These are phyloP conservation scores for Penicillium cosmopolitanum DNA, from an alignment of 495 filamentous ascomycete genomes.

Conservation along the genomic window DNA sequence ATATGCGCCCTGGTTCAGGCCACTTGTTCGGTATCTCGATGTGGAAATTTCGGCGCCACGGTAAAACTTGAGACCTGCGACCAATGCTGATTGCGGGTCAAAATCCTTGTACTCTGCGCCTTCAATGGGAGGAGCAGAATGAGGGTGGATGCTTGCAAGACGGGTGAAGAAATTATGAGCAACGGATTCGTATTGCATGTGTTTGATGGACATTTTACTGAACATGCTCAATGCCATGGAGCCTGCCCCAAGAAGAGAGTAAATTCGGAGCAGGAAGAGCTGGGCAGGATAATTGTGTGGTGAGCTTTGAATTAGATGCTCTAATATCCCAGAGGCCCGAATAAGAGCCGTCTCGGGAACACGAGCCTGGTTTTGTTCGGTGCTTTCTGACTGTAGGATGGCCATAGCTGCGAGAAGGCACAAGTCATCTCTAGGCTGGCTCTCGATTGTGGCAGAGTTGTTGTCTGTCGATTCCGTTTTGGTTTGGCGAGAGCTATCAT, in stretches of 20 bases:
- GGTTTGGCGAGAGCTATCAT: conserved; percentile 29
- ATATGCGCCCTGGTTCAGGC: conserved; percentile 44
- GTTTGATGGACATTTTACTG: conserved; percentile 60
- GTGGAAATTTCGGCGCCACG: conserved; percentile 40
- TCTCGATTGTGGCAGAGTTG: conserved; percentile 50
- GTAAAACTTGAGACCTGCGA: conserved; percentile 47
- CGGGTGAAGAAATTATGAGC: conserved; percentile 61
- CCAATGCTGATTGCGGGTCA: conserved; percentile 45
- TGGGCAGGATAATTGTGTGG: conserved; percentile 62
- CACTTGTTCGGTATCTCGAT: conserved; percentile 35
- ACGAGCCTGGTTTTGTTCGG: conserved; percentile 21
- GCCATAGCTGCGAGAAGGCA: conserved; percentile 60
- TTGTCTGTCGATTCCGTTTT: conserved; percentile 10
- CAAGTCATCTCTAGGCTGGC: conserved; percentile 60
- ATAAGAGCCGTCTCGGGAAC: conserved; percentile 47
- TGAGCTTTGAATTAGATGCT: conserved; percentile 52
- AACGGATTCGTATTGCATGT: conserved; percentile 62
- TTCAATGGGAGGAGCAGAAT: conserved; percentile 44
- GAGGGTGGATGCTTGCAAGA: conserved; percentile 59
- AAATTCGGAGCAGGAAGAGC: conserved; percentile 57
- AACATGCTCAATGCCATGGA: conserved; percentile 58
- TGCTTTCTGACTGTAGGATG: conserved; percentile 46
- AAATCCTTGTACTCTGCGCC: conserved; percentile 49
- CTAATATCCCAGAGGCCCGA: conserved; percentile 54
- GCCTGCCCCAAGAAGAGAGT: conserved; percentile 56